Conservation (phyloP, 768 basidiomycete genomes). For the Lactarius tabidus region DNA sequence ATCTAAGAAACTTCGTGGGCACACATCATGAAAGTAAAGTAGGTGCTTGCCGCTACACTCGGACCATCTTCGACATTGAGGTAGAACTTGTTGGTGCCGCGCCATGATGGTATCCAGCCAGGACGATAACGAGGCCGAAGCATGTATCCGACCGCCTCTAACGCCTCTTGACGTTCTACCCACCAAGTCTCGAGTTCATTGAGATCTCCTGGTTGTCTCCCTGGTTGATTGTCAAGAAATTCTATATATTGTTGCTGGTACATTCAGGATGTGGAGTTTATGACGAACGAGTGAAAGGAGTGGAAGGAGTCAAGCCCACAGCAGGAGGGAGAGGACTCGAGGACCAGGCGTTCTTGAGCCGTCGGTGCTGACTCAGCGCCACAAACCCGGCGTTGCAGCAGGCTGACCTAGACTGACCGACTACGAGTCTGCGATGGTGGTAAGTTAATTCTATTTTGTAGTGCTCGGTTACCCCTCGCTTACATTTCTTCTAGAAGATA, state of each 20-base stretch:
- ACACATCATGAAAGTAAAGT: neutral
- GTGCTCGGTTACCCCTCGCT: neutral
- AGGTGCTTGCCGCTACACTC: neutral
- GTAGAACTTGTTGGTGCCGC: neutral
- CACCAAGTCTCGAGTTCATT: neutral
- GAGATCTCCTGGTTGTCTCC: neutral
- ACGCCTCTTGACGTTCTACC: slow-evolving; percentile 1
- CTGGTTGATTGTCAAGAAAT: neutral
- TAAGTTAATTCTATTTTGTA: neutral
- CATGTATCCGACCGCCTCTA: neutral
- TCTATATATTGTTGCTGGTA: neutral
- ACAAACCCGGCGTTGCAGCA: no score
- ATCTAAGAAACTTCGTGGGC: neutral
- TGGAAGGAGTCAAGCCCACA: no score
- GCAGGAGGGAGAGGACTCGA: no score
- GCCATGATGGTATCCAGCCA: slow-evolving; percentile 9
- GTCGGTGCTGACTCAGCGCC: no score
- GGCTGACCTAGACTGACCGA: no score
- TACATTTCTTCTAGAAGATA: slow-evolving; percentile 57
- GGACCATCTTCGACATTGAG: neutral
- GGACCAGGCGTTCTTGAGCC: no score
- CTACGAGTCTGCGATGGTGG: slow-evolving; percentile 13
- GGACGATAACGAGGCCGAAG: slow-evolving; percentile 7
- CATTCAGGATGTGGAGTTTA: neutral
- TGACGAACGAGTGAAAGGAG: no score